Conservation (phyloP, 73 alveolate species). For the Paramecium octaurelia region DNA sequence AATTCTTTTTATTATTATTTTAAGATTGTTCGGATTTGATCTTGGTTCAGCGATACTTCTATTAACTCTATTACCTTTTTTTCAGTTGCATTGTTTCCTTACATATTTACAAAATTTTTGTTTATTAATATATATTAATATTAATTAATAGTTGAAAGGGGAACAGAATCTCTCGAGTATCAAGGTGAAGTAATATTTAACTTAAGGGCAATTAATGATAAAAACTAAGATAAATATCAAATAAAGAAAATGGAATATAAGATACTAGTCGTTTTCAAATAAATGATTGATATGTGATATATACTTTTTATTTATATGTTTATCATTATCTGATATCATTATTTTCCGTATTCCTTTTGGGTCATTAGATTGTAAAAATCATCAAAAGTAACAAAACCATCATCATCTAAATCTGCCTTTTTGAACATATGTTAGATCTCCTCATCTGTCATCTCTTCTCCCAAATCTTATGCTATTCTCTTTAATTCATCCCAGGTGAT, state of each 20-base stretch:
- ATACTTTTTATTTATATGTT: background rate
- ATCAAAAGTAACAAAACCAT: conserved; percentile 55
- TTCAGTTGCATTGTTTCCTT: background rate
- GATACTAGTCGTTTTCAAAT: background rate
- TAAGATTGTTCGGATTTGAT: background rate
- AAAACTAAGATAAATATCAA: background rate
- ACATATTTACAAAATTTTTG: background rate
- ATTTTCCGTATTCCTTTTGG: conserved; percentile 26
- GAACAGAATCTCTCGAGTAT: background rate
- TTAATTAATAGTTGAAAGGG: background rate
- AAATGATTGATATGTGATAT: background rate
- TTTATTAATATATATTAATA: background rate
- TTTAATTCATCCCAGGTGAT: conserved; percentile 82
- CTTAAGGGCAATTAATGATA: background rate
- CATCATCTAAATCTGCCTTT: conserved; percentile 55
- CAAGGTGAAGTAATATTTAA: background rate
- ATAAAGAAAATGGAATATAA: background rate
- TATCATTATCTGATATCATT: background rate
- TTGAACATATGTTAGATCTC: conserved; percentile 89
- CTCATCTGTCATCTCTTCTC: conserved; percentile 95
- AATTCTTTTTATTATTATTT: background rate
- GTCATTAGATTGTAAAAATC: conserved; percentile 54
- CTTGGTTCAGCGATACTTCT: background rate
- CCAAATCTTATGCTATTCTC: conserved; percentile 89
- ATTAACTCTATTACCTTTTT: background rate